These are phyloP conservation scores for Nidula microcarpa DNA, from an alignment of 768 basidiomycete genomes.

Conservation along the genomic window DNA sequence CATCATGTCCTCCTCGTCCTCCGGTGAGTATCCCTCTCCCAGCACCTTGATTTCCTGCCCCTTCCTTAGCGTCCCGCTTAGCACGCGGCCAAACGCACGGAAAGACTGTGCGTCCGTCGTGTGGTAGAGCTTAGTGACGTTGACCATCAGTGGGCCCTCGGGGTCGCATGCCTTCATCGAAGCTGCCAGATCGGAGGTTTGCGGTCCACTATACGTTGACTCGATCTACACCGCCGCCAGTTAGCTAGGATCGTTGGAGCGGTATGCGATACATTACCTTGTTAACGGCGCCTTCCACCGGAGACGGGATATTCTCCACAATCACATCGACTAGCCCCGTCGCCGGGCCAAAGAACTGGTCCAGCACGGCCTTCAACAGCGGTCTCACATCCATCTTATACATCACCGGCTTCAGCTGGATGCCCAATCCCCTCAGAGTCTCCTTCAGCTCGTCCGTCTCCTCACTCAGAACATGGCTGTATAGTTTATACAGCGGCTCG, in stretches of 20 bases:
- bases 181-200: conserved; percentile 72
- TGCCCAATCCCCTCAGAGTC: conserved; percentile 75
- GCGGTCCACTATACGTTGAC: conserved; percentile 84
- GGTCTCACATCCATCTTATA: conserved; percentile 99
- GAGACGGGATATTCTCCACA: conserved; percentile 86
- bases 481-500: conserved; percentile 95
- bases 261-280: conserved; percentile 46
- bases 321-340: conserved; percentile 93
- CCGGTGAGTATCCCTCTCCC: conserved; percentile 97
- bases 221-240: conserved; percentile 50
- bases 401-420: conserved; percentile 86
- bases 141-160: conserved; percentile 88
- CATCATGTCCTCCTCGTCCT: conserved; percentile 99
- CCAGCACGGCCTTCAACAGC: conserved; percentile 86
- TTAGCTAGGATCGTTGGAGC: not conserved
- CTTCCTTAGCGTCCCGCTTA: conserved; percentile 86
- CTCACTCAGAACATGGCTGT: conserved; percentile 91
- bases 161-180: conserved; percentile 83
- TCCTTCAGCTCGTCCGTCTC: conserved; percentile 84
- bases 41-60: conserved; percentile 91
- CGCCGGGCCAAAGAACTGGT: conserved; percentile 93
- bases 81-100: conserved; percentile 90
- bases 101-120: conserved; percentile 97
- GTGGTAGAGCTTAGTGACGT: conserved; percentile 92
- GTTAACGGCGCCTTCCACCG: conserved; percentile 47